phyloP scores from a whole-genome alignment of 495 filamentous ascomycete species.

The Penicillium silybi region DNA sequence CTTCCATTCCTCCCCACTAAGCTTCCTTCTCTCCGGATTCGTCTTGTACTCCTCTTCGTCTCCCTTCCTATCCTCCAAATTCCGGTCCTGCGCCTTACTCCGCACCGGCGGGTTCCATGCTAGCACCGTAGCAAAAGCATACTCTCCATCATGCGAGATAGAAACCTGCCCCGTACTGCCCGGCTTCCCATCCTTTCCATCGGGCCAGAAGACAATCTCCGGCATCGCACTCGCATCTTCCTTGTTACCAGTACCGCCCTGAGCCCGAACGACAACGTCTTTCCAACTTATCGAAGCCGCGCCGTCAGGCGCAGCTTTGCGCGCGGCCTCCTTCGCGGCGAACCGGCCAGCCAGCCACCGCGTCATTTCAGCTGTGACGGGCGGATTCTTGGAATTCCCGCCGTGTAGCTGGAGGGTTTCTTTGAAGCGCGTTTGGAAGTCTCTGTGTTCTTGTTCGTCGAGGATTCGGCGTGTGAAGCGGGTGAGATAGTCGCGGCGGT shows the following conservation, averaged over 20 bases:
- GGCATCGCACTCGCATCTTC: constrained; percentile 29
- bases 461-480: constrained; percentile 54
- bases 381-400: constrained; percentile 5
- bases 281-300: constrained; percentile 40
- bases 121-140: constrained; percentile 53
- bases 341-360: constrained; percentile 48
- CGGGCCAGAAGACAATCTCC: constrained; percentile 38
- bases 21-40: too few species aligned
- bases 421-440: constrained; percentile 38
- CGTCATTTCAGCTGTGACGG: constrained; percentile 35
- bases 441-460: constrained; percentile 37
- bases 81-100: too few species aligned
- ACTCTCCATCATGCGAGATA: constrained; percentile 59
- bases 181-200: constrained; percentile 10
- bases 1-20: too few species aligned
- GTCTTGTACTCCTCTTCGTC: not conserved
- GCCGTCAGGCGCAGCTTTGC: constrained; percentile 42
- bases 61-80: not conserved
- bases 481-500: constrained; percentile 36
- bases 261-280: constrained; percentile 36
- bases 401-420: constrained; percentile 9
- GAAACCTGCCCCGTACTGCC: constrained; percentile 39
- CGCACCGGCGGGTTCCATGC: constrained; percentile 12
- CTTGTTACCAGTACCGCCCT: constrained; percentile 11
- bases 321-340: constrained; percentile 47